phyloP scores from a whole-genome alignment of 352 stramenopile species.

The Globisporangium megalacanthum region DNA sequence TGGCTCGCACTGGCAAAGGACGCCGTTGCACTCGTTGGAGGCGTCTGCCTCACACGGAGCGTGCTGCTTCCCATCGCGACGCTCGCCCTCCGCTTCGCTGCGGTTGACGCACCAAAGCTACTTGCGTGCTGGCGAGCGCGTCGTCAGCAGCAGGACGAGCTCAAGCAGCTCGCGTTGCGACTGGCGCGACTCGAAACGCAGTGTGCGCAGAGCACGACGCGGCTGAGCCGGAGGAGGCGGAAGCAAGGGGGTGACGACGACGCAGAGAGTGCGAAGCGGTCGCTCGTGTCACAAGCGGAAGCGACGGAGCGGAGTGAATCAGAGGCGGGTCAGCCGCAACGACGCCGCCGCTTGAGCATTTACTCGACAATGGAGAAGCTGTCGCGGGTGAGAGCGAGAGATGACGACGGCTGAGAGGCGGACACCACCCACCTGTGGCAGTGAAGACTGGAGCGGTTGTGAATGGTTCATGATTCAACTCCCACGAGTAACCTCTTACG shows the following conservation, averaged over 20 bases:
- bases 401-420: not conserved
- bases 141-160: conserved; percentile 33
- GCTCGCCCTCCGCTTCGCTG: conserved; percentile 23
- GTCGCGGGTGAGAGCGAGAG: not conserved
- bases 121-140: conserved; percentile 30
- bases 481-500: too few relatives aligned
- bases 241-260: not conserved
- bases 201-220: not conserved
- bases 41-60: conserved; percentile 37
- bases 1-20: conserved; percentile 21
- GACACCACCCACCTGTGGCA: too few relatives aligned
- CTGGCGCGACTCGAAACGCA: conserved; percentile 19
- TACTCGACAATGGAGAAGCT: conserved; percentile 31
- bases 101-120: conserved; percentile 26
- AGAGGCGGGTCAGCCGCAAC: not conserved
- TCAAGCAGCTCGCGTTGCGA: conserved; percentile 25
- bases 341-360: conserved; percentile 29
- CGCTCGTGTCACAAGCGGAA: not conserved
- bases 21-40: conserved; percentile 39
- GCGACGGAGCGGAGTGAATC: not conserved
- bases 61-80: conserved; percentile 28
- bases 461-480: too few relatives aligned
- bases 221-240: not conserved
- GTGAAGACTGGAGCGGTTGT: too few relatives aligned
- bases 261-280: not conserved